Evolutionary conservation across 192 early-diverging fungal species (phyloP).

Genomic region (Phlyctochytrium bullatum): DNA sequence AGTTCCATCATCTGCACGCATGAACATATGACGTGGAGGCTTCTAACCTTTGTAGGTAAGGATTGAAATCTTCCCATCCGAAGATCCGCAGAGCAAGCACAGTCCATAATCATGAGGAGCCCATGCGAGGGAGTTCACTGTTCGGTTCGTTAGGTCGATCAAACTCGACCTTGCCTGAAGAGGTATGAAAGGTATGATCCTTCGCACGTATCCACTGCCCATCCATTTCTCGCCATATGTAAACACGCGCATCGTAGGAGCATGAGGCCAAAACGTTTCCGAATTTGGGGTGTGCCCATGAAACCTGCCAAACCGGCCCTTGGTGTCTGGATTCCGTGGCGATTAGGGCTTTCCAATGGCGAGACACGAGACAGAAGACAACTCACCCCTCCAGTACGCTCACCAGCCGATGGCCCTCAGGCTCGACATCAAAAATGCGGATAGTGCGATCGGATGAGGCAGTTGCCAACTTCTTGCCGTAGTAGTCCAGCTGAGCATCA

Average conservation of each 20-base stretch:
- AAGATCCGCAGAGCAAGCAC: constrained; percentile 86
- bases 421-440: constrained; percentile 88
- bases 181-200: constrained; percentile 84
- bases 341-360: background rate
- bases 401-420: constrained; percentile 62
- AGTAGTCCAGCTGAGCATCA: constrained; percentile 80
- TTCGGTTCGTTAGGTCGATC: background rate
- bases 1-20: constrained; percentile 68
- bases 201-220: constrained; percentile 77
- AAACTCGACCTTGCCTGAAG: constrained; percentile 66
- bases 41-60: constrained; percentile 82
- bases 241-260: constrained; percentile 92
- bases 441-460: constrained; percentile 96
- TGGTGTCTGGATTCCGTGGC: constrained; percentile 64
- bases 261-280: constrained; percentile 94
- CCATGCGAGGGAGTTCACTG: constrained; percentile 96
- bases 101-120: constrained; percentile 96
- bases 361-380: background rate
- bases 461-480: constrained; percentile 90
- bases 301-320: constrained; percentile 98
- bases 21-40: background rate
- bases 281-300: constrained; percentile 99
- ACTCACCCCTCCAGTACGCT: constrained; percentile 72
- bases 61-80: constrained; percentile 91
- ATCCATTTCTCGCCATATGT: constrained; percentile 93